These are phyloP conservation scores for Mycena sanguinolenta DNA, from an alignment of 768 basidiomycete species.

Conservation along the genomic window DNA sequence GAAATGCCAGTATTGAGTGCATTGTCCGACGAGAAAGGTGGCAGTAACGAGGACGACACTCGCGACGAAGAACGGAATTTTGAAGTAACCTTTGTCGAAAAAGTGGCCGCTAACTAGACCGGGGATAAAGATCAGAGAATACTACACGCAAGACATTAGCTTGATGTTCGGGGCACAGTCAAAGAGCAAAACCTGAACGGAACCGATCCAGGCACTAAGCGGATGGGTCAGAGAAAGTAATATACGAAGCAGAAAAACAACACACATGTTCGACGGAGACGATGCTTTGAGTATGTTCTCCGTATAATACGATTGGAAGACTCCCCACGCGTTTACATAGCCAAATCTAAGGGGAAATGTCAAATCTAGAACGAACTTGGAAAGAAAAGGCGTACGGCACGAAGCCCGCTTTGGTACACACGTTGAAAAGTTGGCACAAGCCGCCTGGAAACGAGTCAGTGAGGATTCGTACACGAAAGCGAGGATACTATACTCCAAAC, in stretches of 20 bases:
- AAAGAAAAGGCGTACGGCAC: constrained; percentile 1
- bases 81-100: constrained; percentile 82
- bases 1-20: constrained; percentile 84
- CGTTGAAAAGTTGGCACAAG: constrained; percentile 36
- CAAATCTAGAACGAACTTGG: not conserved
- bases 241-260: constrained; percentile 35
- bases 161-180: not conserved
- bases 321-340: constrained; percentile 37
- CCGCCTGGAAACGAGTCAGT: constrained; percentile 3
- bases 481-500: constrained; percentile 19
- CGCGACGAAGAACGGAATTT: constrained; percentile 59
- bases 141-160: constrained; percentile 47
- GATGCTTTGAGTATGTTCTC: constrained; percentile 60
- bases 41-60: constrained; percentile 66
- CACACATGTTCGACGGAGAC: constrained; percentile 80
- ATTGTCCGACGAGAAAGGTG: constrained; percentile 80
- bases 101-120: constrained; percentile 74
- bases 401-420: constrained; percentile 3
- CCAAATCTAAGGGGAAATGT: constrained; percentile 28
- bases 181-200: constrained; percentile 66
- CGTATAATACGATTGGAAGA: constrained; percentile 83
- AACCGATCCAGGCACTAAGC: constrained; percentile 84
- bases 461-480: not conserved
- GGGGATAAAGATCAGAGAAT: constrained; percentile 72
- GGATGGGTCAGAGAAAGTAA: not conserved